Conservation (phyloP, 1,284 basidiomycete genomes). For the Salmacisia buchloeana region DNA sequence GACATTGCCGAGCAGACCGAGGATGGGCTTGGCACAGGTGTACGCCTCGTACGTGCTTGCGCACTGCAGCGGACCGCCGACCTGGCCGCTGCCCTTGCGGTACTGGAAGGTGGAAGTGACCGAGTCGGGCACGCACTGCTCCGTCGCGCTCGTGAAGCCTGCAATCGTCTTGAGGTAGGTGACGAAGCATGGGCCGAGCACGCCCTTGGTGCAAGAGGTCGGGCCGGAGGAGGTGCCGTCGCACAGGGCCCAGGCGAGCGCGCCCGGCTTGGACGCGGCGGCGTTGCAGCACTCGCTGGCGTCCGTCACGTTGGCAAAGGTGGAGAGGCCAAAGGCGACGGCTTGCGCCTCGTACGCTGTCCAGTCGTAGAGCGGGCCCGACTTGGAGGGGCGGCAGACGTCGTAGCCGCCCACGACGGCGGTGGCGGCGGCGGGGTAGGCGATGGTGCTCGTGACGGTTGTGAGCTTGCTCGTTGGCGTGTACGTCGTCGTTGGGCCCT, state of each 20-base stretch:
- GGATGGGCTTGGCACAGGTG: neutral
- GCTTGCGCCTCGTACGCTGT: conserved; percentile 2
- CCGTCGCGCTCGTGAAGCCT: neutral
- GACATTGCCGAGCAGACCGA: neutral
- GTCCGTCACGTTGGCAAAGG: neutral
- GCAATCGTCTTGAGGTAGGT: conserved; percentile 4
- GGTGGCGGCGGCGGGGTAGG: neutral
- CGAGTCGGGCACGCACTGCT: neutral
- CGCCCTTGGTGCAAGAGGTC: neutral
- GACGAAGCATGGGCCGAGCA: neutral
- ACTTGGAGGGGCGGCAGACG: neutral
- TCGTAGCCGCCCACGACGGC: neutral
- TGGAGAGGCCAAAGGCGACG: neutral
- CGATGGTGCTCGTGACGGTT: neutral
- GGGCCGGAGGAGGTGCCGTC: neutral
- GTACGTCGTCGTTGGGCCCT: neutral
- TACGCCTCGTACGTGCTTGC: neutral
- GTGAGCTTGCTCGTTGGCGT: neutral
- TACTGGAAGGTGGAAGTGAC: neutral
- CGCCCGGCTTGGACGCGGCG: neutral
- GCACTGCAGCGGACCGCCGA: conserved; percentile 1
- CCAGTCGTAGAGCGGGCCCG: neutral
- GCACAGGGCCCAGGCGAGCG: conserved; percentile 1
- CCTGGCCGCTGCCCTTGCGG: neutral
- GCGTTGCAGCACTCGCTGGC: neutral